These are phyloP conservation scores for Chloromonas sp. DNA, from an alignment of 163 green algal genomes.

Conservation along the genomic window DNA sequence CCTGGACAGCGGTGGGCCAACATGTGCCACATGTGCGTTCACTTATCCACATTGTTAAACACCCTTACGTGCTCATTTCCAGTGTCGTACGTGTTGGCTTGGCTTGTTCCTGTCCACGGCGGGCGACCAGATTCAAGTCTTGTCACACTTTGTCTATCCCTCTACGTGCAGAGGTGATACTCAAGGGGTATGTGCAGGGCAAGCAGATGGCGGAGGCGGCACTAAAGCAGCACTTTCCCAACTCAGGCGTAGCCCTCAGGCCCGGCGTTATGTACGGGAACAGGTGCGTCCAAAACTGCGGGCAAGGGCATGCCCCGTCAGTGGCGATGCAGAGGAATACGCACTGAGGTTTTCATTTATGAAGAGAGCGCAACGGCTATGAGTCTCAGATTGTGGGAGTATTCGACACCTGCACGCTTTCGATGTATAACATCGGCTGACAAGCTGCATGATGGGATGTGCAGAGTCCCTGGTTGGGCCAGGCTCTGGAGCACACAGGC, in stretches of 20 bases:
- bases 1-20: neutral
- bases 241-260: slow-evolving; percentile 62
- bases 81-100: neutral
- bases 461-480: neutral
- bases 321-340: neutral
- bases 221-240: slow-evolving; percentile 40
- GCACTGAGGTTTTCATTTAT: too few relatives aligned
- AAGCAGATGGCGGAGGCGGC: slow-evolving; percentile 73
- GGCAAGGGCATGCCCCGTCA: neutral
- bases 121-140: neutral
- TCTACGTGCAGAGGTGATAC: slow-evolving; percentile 43
- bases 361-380: too few relatives aligned
- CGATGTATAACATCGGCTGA: neutral
- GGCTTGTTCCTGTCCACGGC: neutral
- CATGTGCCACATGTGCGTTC: neutral
- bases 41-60: neutral
- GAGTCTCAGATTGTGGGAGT: too few relatives aligned
- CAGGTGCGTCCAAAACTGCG: neutral
- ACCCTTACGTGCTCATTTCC: neutral
- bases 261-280: slow-evolving; percentile 83
- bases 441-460: neutral
- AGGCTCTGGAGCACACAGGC: neutral
- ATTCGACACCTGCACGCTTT: neutral
- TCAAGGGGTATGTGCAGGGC: slow-evolving; percentile 81
- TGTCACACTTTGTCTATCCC: neutral